These are phyloP conservation scores for Neonectria magnoliae DNA, from an alignment of 2,329 filamentous ascomycete species.

Conservation along the genomic window DNA sequence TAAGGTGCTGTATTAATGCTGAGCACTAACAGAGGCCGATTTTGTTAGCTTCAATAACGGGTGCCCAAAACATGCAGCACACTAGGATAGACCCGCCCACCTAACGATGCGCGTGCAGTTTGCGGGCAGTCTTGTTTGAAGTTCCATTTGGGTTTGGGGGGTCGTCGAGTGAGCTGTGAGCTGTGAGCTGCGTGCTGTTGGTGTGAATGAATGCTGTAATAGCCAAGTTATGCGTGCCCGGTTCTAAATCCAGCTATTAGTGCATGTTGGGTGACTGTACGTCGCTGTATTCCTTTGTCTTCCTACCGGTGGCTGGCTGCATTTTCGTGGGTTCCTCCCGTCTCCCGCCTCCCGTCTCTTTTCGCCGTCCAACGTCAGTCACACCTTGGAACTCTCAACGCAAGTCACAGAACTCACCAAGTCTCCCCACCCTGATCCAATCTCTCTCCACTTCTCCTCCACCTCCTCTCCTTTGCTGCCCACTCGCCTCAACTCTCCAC, in stretches of 20 bases:
- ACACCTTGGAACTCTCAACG: background rate
- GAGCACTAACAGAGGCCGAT: no score
- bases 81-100: background rate
- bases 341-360: background rate
- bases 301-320: background rate
- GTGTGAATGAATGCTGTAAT: background rate
- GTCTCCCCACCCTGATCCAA: background rate
- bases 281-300: background rate
- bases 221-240: no score
- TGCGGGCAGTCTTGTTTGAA: background rate
- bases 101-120: background rate
- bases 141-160: background rate
- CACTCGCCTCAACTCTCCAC: constrained; percentile 13
- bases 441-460: constrained; percentile 19
- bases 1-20: no score
- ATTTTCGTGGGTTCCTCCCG: background rate
- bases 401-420: background rate
- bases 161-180: background rate
- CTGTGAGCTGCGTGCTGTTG: background rate
- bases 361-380: background rate
- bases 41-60: background rate
- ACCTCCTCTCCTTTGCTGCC: background rate
- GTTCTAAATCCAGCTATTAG: no score
- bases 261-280: no score
- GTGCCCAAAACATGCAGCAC: background rate